Base-by-base conservation (phyloP, 768 basidiomycete species). In the Leccinum fibrillosum region DNA sequence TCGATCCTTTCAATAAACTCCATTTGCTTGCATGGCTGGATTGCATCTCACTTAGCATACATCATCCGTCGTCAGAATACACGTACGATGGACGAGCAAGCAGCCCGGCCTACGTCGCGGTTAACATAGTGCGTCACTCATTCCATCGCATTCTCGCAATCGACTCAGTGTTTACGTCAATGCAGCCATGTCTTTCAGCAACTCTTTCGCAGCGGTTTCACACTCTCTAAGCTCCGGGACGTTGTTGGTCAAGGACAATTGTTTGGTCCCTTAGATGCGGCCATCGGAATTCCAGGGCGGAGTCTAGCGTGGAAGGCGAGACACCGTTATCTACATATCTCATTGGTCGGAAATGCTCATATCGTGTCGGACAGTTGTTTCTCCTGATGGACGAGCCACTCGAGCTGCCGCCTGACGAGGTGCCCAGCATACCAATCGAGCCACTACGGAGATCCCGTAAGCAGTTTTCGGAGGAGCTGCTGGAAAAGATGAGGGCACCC, bases 291-390 rank as follows among this genome's bases (percentile, higher is more conserved):
- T 8, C 72, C 82, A 56, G 92, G 92, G n/a, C 78, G 92, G 65
- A 92, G 91, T 72, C 72, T 94, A 56, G 85, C 84, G 53, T 94
- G 92, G 92, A 94, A 93, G 87, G 91, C 59, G 49, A 72, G 71
- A 28, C 50, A 54, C n/a, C 17, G 7, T 60, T 44, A 58, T 50
- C 56, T 56, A 60, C 52, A 10, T 51, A 55, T 53, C 35, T 17
- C 54, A 57, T 57, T 60, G 57, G 42, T 69, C 49, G 66, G 50
- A 49, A 53, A 15, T 11, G 47, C 62, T 73, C 52, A 69, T 19
- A 58, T 68, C 62, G 48, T 49, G 37, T 50, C 63, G 49, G 65
- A 48, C 68, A 92, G 91, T 66, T 91, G 49, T 91, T 92, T 69
- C 77, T 92, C 56, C 75, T 82, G 6, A 82, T 79, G 49, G 77